These are phyloP conservation scores for Alternaria consortialis DNA, from an alignment of 2,329 filamentous ascomycete species.

Conservation along the genomic window DNA sequence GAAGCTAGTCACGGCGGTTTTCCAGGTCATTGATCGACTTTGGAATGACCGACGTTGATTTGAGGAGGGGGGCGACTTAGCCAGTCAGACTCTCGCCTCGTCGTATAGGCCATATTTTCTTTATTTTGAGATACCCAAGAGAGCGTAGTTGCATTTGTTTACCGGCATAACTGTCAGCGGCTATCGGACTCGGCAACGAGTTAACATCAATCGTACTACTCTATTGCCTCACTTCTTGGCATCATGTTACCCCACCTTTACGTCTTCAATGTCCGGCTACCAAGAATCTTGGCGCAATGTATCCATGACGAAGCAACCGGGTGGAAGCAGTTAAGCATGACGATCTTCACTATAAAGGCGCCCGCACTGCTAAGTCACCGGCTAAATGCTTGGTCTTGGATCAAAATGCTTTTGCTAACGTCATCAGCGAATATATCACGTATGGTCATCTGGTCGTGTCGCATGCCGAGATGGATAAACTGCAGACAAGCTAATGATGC, in stretches of 20 bases:
- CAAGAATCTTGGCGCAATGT: constrained; percentile 16
- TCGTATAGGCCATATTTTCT: not conserved
- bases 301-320: constrained; percentile 13
- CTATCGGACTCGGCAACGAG: not conserved
- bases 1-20: constrained; percentile 84
- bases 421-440: constrained; percentile 10
- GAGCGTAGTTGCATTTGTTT: not conserved
- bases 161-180: not conserved
- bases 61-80: not conserved
- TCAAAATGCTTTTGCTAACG: constrained; percentile 30
- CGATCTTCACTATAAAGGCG: constrained; percentile 6
- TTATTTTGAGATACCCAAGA: constrained; percentile 2
- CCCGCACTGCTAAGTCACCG: constrained; percentile 28
- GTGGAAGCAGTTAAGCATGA: constrained; percentile 1
- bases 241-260: constrained; percentile 2
- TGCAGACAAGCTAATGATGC: constrained; percentile 20
- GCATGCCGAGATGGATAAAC: constrained; percentile 20
- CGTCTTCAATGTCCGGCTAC: constrained; percentile 1
- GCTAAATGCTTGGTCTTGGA: constrained; percentile 38
- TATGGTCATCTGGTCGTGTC: constrained; percentile 17
- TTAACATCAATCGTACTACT: constrained; percentile 8
- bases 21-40: constrained; percentile 85
- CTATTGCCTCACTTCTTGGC: constrained; percentile 5
- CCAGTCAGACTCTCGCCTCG: not conserved
- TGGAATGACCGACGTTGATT: constrained; percentile 67